These are phyloP conservation scores for Cadophora sp. DNA, from an alignment of 2,329 filamentous ascomycete species.

Conservation along the genomic window DNA sequence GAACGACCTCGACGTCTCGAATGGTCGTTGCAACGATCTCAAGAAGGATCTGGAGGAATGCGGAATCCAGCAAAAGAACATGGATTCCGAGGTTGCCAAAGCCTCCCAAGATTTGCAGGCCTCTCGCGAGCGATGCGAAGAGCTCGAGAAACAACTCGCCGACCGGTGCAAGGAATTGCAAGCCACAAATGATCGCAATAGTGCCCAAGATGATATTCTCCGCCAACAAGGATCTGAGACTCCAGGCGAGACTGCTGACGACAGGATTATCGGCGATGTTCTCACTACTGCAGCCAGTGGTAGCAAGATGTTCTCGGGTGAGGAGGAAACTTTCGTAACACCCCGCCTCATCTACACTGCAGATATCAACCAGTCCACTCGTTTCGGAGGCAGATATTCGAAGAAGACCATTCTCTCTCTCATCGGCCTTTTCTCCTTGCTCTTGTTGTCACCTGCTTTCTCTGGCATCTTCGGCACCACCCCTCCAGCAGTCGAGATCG, in stretches of 20 bases:
- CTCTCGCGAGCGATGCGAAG: background rate
- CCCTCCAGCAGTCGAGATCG: background rate
- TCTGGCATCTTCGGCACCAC: background rate
- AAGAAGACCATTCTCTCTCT: background rate
- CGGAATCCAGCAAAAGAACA: too few species aligned
- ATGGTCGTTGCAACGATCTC: background rate
- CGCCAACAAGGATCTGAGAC: too few species aligned
- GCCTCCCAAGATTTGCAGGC: too few species aligned
- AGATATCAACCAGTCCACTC: too few species aligned
- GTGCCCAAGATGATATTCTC: too few species aligned
- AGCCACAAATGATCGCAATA: too few species aligned
- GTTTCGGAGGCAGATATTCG: too few species aligned
- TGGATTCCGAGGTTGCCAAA: too few species aligned
- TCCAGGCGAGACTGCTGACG: background rate
- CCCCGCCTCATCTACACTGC: too few species aligned
- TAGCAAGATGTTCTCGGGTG: background rate
- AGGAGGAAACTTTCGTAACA: background rate
- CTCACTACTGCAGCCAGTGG: background rate
- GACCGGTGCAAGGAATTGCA: background rate
- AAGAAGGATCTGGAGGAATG: too few species aligned
- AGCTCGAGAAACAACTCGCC: background rate
- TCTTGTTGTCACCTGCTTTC: background rate
- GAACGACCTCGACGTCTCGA: background rate
- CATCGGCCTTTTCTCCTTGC: background rate
- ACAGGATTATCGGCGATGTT: background rate